phyloP scores from a whole-genome alignment of 1,284 basidiomycete genomes.

The Malassezia caprae region DNA sequence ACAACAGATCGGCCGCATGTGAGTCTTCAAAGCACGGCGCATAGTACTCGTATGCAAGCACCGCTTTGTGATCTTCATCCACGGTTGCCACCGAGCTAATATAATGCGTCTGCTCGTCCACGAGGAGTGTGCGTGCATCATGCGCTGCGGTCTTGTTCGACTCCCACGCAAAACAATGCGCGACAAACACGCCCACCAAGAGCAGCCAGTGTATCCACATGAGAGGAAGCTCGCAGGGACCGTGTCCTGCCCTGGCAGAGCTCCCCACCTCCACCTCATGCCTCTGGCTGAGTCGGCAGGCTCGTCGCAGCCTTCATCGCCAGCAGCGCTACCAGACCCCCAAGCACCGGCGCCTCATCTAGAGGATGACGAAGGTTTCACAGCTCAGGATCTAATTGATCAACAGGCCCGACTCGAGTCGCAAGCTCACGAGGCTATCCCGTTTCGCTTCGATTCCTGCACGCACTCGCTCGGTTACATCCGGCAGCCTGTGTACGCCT shows the following conservation, averaged over 20 bases:
- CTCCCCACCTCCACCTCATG: neutral
- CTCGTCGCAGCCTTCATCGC: neutral
- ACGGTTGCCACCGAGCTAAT: conserved; percentile 1
- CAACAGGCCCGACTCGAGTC: conserved; percentile 46
- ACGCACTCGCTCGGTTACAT: conserved; percentile 46
- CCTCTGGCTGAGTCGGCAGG: neutral
- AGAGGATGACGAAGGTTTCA: conserved; percentile 31
- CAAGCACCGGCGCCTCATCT: conserved; percentile 4
- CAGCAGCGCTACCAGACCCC: conserved; percentile 5
- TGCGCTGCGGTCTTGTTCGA: neutral
- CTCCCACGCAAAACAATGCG: neutral
- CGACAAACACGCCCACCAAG: neutral
- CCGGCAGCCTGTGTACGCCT: conserved; percentile 49
- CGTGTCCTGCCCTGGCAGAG: neutral
- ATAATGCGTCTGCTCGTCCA: conserved; percentile 3
- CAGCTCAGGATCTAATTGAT: conserved; percentile 45
- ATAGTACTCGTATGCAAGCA: conserved; percentile 31
- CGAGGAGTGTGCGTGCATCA: neutral
- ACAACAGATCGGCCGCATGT: conserved; percentile 29
- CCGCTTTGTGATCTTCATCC: neutral
- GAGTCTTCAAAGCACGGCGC: conserved; percentile 28
- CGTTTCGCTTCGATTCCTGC: conserved; percentile 48
- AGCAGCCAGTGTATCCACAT: neutral
- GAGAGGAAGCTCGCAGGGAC: neutral
- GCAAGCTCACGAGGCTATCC: conserved; percentile 48